phyloP scores from a whole-genome alignment of 1,284 basidiomycete genomes.

The Ganoderma sinense region DNA sequence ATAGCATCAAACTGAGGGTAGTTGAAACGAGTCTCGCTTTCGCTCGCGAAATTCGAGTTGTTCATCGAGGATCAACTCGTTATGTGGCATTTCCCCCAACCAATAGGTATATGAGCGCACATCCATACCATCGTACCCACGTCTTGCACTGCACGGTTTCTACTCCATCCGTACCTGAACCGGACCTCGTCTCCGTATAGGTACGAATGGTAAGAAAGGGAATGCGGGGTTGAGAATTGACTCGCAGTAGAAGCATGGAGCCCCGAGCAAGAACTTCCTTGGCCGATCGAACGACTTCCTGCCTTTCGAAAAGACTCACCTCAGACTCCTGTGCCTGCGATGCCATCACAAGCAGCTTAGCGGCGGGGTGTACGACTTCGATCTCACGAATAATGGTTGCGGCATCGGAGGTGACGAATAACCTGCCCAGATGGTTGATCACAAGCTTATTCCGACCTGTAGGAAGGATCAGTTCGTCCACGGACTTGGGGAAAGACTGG shows the following conservation, averaged over 20 bases:
- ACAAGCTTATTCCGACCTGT: slow-evolving; percentile 93
- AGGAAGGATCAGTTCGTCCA: slow-evolving; percentile 3
- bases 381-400: slow-evolving; percentile 99
- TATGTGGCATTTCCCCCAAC: too few species aligned
- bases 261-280: background rate
- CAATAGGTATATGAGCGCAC: too few species aligned
- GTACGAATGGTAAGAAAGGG: too few species aligned
- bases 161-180: too few species aligned
- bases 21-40: too few species aligned
- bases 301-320: slow-evolving; percentile 48
- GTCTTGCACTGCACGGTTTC: too few species aligned
- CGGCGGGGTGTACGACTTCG: slow-evolving; percentile 98
- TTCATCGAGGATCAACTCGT: too few species aligned
- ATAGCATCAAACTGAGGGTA: too few species aligned
- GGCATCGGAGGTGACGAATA: slow-evolving; percentile 99
- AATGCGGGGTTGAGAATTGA: background rate
- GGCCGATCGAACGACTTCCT: background rate
- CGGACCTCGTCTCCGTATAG: too few species aligned
- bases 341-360: slow-evolving; percentile 97
- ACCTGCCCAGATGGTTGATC: slow-evolving; percentile 94
- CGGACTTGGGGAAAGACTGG: background rate
- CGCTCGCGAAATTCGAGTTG: too few species aligned
- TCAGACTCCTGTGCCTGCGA: slow-evolving; percentile 96
- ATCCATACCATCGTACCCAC: too few species aligned
- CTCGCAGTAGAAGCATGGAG: background rate